Percentiles rank a stretch among this genome's conserved stretches.
Evolutionary conservation across 129 eudicot species (phyloP).

Genomic region (Heracleum sosnowskyi): DNA sequence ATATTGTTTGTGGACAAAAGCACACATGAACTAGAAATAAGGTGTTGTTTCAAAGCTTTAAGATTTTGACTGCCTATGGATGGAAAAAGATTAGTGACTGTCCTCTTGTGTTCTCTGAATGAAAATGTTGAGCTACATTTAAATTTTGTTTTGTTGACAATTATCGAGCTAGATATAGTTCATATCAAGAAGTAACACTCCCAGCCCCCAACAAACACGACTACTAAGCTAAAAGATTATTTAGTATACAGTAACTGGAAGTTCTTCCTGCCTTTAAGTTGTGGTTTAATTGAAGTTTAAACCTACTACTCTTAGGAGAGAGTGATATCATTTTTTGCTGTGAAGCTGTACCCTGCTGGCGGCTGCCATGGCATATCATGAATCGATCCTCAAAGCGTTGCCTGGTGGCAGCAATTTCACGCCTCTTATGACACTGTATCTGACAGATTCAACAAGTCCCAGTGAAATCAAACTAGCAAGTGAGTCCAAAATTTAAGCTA

Average conservation of each 20-base stretch:
- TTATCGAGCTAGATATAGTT: not conserved
- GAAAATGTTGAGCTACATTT: not conserved
- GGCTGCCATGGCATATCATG: constrained; percentile 69
- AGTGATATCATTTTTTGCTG: constrained; percentile 81
- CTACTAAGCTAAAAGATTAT: not conserved
- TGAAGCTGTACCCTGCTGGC: constrained; percentile 97
- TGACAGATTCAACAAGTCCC: constrained; percentile 86
- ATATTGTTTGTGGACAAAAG: not conserved
- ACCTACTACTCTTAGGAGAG: constrained; percentile 47
- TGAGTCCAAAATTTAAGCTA: constrained; percentile 30
- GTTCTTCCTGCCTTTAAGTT: not conserved
- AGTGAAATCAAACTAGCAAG: constrained; percentile 86
- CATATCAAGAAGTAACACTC: not conserved
- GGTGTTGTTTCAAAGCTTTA: not conserved
- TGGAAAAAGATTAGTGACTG: not conserved
- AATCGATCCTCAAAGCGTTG: constrained; percentile 61
- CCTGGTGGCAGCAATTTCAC: constrained; percentile 56
- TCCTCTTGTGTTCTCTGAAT: not conserved
- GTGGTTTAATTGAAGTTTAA: constrained; percentile 7
- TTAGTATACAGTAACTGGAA: not conserved
- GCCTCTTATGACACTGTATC: constrained; percentile 90
- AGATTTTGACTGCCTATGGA: not conserved
- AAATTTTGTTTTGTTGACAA: not conserved
- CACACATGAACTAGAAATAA: not conserved
- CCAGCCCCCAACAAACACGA: not conserved